Conservation (phyloP, 768 basidiomycete species). For the Lentinula sp. region DNA sequence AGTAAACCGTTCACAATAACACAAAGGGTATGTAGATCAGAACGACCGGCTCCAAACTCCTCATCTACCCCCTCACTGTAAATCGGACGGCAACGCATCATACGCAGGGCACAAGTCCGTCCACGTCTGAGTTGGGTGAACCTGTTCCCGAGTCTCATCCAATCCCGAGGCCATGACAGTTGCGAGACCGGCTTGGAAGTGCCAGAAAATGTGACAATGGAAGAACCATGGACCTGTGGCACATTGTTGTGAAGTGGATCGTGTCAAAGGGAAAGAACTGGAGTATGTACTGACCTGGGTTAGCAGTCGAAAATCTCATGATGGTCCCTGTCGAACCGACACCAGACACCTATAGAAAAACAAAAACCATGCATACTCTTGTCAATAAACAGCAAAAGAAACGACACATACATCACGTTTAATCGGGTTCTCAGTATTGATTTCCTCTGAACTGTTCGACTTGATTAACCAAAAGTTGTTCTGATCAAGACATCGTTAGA, state of each 20-base stretch:
- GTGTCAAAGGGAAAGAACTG: background rate
- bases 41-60: no score
- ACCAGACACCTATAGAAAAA: constrained; percentile 10
- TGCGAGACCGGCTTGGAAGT: constrained; percentile 34
- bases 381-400: background rate
- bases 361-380: background rate
- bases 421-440: constrained; percentile 46
- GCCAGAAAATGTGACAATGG: constrained; percentile 32
- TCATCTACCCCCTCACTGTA: background rate
- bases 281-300: constrained; percentile 29
- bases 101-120: constrained; percentile 20
- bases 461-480: constrained; percentile 35
- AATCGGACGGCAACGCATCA: background rate
- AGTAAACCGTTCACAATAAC: no score
- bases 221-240: constrained; percentile 21
- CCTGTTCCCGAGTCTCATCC: constrained; percentile 9
- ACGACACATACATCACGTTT: constrained; percentile 16
- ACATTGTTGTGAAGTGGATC: background rate
- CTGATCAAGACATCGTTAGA: constrained; percentile 9
- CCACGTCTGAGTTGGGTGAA: constrained; percentile 16
- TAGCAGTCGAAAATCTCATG: constrained; percentile 51
- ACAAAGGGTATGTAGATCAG: no score
- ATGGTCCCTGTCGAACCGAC: constrained; percentile 18
- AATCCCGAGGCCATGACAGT: constrained; percentile 29
- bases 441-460: constrained; percentile 20